Evolutionary conservation across 1,284 basidiomycete species (phyloP).

Genomic region (Schizophyllum amplum): DNA sequence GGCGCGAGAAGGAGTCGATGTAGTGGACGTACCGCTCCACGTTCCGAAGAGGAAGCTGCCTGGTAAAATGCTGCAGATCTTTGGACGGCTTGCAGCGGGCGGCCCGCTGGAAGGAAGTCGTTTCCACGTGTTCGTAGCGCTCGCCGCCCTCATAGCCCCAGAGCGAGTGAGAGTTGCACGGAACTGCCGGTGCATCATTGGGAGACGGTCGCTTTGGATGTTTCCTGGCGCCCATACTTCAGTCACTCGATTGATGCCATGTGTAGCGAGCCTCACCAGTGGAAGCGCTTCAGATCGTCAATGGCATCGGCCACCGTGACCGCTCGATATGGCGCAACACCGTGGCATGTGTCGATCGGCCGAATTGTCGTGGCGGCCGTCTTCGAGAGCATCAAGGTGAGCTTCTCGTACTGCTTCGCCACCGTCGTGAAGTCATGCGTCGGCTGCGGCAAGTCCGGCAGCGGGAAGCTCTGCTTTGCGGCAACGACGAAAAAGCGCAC

Average conservation of each 20-base stretch:
- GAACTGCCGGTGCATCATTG: constrained; percentile 36
- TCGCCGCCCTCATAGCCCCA: constrained; percentile 33
- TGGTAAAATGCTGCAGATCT: constrained; percentile 42
- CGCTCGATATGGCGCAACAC: constrained; percentile 46
- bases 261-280: not conserved
- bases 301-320: constrained; percentile 59
- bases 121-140: constrained; percentile 37
- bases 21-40: constrained; percentile 27
- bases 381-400: constrained; percentile 29
- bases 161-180: not conserved
- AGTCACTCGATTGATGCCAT: not conserved
- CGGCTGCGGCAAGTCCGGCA: constrained; percentile 61
- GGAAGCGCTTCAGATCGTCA: constrained; percentile 40
- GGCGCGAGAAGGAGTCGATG: not conserved
- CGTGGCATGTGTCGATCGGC: constrained; percentile 7
- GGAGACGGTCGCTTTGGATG: constrained; percentile 26
- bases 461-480: constrained; percentile 42
- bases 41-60: constrained; percentile 25
- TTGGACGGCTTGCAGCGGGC: constrained; percentile 30
- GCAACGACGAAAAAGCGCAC: constrained; percentile 60
- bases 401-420: constrained; percentile 38
- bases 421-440: constrained; percentile 30
- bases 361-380: constrained; percentile 25
- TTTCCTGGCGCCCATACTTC: constrained; percentile 22
- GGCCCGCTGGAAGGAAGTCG: constrained; percentile 41